Conservation (phyloP, 495 filamentous ascomycete species). For the Tuber melanosporum region DNA sequence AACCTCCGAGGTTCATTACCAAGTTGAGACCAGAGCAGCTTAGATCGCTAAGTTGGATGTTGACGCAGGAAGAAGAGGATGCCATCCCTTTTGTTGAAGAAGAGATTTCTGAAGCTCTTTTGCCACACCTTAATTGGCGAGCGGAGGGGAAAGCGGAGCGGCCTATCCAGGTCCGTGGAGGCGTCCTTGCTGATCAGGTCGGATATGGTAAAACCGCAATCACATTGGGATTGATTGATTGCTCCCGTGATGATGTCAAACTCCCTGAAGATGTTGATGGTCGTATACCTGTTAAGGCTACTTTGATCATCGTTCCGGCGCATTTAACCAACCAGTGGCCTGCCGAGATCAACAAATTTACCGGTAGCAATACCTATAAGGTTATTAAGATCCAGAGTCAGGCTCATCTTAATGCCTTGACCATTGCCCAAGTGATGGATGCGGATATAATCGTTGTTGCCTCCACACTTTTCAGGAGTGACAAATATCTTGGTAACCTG, state of each 20-base stretch:
- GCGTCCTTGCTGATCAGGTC: slow-evolving; percentile 68
- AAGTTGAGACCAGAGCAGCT: slow-evolving; percentile 52
- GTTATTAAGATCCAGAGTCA: slow-evolving; percentile 47
- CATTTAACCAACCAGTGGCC: slow-evolving; percentile 64
- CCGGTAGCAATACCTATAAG: slow-evolving; percentile 45
- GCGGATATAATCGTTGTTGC: slow-evolving; percentile 55
- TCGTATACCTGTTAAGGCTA: slow-evolving; percentile 55
- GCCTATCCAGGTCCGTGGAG: slow-evolving; percentile 52
- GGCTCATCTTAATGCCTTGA: slow-evolving; percentile 42
- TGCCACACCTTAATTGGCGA: slow-evolving; percentile 56
- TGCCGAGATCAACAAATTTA: slow-evolving; percentile 56
- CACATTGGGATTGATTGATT: slow-evolving; percentile 60
- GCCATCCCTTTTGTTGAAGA: slow-evolving; percentile 52
- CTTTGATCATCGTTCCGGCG: slow-evolving; percentile 60
- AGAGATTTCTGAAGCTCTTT: slow-evolving; percentile 62
- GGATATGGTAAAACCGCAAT: slow-evolving; percentile 78
- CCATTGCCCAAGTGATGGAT: slow-evolving; percentile 47
- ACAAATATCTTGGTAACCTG: slow-evolving; percentile 49
- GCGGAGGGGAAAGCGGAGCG: slow-evolving; percentile 55
- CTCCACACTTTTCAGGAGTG: slow-evolving; percentile 47
- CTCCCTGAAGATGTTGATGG: slow-evolving; percentile 35
- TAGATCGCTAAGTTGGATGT: slow-evolving; percentile 62
- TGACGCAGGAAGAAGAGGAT: slow-evolving; percentile 51
- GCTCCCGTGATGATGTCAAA: slow-evolving; percentile 35
- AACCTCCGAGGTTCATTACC: slow-evolving; percentile 46